Base-by-base conservation (phyloP, 2,329 filamentous ascomycete species). In the Leptographium lundbergii region DNA sequence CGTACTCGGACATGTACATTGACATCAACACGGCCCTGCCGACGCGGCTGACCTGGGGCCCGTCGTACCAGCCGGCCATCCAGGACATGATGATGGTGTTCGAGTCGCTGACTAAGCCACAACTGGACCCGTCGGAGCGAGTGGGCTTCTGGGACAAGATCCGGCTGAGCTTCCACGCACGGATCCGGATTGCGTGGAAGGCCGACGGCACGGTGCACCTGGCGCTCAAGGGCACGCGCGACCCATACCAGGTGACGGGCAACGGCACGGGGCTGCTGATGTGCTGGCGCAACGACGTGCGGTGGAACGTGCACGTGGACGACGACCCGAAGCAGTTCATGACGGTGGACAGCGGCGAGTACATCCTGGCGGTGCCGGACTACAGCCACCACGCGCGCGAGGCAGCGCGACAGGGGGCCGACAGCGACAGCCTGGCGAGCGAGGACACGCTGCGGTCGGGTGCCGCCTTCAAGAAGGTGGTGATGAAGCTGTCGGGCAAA, bases 51-150 rank as follows among this genome's bases (percentile, higher is more conserved):
- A 96, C 92, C 0, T 99, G 94, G 95, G 91, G 91, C 9, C 91
- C 94, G 53, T 96, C 91, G 2, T 99, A 97, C 68, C 95, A 99
- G 68, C 94, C 95, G 32, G 92, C 92, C 1, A 92, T 99, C 55
- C 94, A 99, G 70, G 95, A 99, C 68, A 96, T 97, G 88, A 99
- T 99, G 94, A 96, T 97, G 81, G 91, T 91, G 29, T 88, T 99
- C 62, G 94, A 99, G 72, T 92, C 89, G 2, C 97, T 99, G 70
- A 96, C 92, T 0, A 99, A 99, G 69, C 90, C 92, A 9, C 91
- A 92, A 63, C 79, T 96, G 32, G 95, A 99, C 70, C 87, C 89
- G 1, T 97, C 94, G 0, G 95, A 99, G 64, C 81, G 88, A 59
- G 90, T 95, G 54, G 94, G 94, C 3, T 99, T 99, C 75, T 99